These are phyloP conservation scores for Neonothopanus nambi DNA, from an alignment of 1,284 basidiomycete genomes.

Conservation along the genomic window DNA sequence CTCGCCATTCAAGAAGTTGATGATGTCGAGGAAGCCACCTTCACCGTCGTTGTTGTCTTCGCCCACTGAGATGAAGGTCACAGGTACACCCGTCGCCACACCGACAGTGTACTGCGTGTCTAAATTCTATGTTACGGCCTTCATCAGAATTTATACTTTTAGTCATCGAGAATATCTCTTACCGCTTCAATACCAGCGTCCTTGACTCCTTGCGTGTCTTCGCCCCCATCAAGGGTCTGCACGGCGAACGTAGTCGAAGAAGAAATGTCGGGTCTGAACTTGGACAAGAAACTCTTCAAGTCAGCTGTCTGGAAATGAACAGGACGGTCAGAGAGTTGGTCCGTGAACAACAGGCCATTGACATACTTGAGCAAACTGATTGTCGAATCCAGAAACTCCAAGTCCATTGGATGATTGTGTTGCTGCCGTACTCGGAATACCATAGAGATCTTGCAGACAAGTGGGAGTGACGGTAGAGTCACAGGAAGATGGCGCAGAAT, in stretches of 20 bases:
- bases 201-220: not conserved
- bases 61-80: conserved; percentile 2
- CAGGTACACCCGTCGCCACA: conserved; percentile 5
- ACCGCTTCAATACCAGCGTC: conserved; percentile 5
- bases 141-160: not conserved
- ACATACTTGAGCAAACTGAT: conserved; percentile 23
- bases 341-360: not conserved
- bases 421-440: conserved; percentile 20
- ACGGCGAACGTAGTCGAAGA: conserved; percentile 1
- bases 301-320: not conserved
- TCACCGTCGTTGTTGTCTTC: not conserved
- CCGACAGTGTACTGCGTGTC: conserved; percentile 11
- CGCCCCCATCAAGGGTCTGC: not conserved
- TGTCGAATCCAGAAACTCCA: conserved; percentile 25
- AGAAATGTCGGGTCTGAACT: conserved; percentile 4
- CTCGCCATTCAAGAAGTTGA: conserved; percentile 5
- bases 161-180: not conserved
- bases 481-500: conserved; percentile 5
- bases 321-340: not conserved
- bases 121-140: conserved; percentile 2
- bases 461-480: conserved; percentile 5
- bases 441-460: conserved; percentile 9
- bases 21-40: conserved; percentile 1
- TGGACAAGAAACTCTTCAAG: not conserved
- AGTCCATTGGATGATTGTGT: conserved; percentile 18